Conservation (phyloP, 2,329 filamentous ascomycete genomes). For the Phialemoniopsis sp. region DNA sequence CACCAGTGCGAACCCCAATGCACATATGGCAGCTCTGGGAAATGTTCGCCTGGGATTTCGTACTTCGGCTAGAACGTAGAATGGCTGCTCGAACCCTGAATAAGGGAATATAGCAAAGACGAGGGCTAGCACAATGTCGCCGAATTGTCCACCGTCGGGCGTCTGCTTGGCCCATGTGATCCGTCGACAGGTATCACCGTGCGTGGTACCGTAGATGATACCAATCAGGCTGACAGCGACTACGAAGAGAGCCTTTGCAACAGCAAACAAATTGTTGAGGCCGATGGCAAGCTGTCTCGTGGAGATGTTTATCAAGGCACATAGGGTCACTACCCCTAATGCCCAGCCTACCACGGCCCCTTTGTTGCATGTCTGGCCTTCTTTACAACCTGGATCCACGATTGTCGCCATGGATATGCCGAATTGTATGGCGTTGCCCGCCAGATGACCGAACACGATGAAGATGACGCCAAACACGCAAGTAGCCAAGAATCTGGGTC, state of each 20-base stretch:
- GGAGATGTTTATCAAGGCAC: conserved; percentile 36
- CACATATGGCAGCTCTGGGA: conserved; percentile 25
- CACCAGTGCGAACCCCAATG: conserved; percentile 22
- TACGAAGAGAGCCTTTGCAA: conserved; percentile 34
- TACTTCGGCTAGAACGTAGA: conserved; percentile 31
- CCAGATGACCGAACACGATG: conserved; percentile 30
- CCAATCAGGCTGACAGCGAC: conserved; percentile 29
- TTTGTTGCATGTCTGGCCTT: conserved; percentile 1
- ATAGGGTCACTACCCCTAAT: conserved; percentile 26
- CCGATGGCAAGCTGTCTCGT: conserved; percentile 29
- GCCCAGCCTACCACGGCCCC: conserved; percentile 32
- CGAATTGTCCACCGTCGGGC: conserved; percentile 8
- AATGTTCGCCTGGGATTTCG: conserved; percentile 29
- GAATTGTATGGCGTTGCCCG: conserved; percentile 34
- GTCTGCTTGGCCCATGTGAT: conserved; percentile 7
- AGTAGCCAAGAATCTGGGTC: conserved; percentile 22
- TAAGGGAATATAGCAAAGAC: conserved; percentile 16
- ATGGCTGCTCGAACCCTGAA: conserved; percentile 11
- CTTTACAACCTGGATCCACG: conserved; percentile 13
- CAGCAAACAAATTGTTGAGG: conserved; percentile 37
- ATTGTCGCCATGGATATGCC: conserved; percentile 23
- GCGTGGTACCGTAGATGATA: conserved; percentile 19
- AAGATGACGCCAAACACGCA: conserved; percentile 32
- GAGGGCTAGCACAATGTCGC: conserved; percentile 12
- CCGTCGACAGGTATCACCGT: conserved; percentile 7